Base-by-base conservation (phyloP, 73 alveolate species). In the Paramecium bursaria region DNA sequence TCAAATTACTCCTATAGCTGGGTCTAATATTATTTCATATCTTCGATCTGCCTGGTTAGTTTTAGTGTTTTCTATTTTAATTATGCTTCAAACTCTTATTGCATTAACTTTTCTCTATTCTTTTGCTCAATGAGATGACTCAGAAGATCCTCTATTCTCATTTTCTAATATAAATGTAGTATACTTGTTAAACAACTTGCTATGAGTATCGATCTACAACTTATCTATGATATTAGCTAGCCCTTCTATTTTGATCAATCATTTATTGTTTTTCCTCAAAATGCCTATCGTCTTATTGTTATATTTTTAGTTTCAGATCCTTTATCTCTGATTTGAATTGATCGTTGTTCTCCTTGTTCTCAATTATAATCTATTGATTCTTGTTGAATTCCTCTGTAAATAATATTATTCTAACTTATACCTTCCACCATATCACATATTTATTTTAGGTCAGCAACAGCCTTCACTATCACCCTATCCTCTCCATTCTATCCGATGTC, bases 401-500 rank as follows among this genome's bases (percentile, higher is more conserved):
- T 11, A 21, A 19, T 4, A n/a, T 31, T 14, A 6, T 39, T n/a
- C n/a, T n/a, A n/a, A n/a, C 17, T 15, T 0, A 27, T 67, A 67
- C 82, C 82, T 47, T 67, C 82, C 33, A 67, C 26, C 17, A 67
- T 22, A 67, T 67, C 82, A 42, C 82, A 67, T 21, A 67, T 67
- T 35, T 67, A 42, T 42, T 67, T 67, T 11, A 67, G 44, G 35
- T 67, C 82, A 42, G 60, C 55, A 2, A 67, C 82, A 10, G 82
- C 82, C 22, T 67, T 67, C 15, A 67, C 4, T 14, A 67, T 21
- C 15, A 42, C 55, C 13, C 82, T 67, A 19, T 67, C 82, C 27
- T 67, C 82, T 17, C 82, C 82, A 67, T 67, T 42, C 33, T 53
- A 57, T 67, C 82, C 82, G 1, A 57, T 42, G 44, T 67, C 82